Conservation (phyloP, 73 alveolate species). For the Paramecium sonneborni region DNA sequence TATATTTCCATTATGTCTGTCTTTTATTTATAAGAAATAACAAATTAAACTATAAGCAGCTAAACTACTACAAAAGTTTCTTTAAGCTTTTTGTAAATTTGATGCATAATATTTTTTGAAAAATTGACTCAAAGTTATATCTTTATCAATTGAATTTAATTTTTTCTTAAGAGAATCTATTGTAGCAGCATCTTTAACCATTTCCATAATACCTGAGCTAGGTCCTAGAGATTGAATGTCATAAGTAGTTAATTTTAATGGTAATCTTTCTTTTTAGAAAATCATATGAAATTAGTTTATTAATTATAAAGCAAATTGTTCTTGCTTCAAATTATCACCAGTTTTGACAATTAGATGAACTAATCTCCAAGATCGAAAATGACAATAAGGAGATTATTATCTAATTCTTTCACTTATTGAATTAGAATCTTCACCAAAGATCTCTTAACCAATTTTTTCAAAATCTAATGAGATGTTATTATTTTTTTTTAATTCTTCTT, state of each 20-base stretch:
- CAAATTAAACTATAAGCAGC: conserved; percentile 92
- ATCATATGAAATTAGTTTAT: conserved; percentile 71
- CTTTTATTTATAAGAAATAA: conserved; percentile 90
- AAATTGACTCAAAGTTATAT: conserved; percentile 62
- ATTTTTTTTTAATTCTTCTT: background rate
- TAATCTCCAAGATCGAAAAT: conserved; percentile 62
- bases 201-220: conserved; percentile 86
- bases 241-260: conserved; percentile 78
- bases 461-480: background rate
- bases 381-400: conserved; percentile 64
- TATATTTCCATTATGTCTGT: conserved; percentile 93
- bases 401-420: conserved; percentile 58
- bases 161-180: conserved; percentile 84
- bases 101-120: conserved; percentile 47
- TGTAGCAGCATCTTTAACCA: conserved; percentile 86
- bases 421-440: conserved; percentile 64
- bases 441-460: background rate
- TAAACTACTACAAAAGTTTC: conserved; percentile 79
- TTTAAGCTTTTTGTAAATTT: conserved; percentile 68
- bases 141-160: conserved; percentile 37
- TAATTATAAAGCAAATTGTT: conserved; percentile 77
- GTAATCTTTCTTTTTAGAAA: conserved; percentile 64
- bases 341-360: conserved; percentile 66
- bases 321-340: conserved; percentile 78
- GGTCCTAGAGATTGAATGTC: conserved; percentile 88